These are phyloP conservation scores for Neurospora sp. DNA, from an alignment of 495 filamentous ascomycete genomes.

Conservation along the genomic window DNA sequence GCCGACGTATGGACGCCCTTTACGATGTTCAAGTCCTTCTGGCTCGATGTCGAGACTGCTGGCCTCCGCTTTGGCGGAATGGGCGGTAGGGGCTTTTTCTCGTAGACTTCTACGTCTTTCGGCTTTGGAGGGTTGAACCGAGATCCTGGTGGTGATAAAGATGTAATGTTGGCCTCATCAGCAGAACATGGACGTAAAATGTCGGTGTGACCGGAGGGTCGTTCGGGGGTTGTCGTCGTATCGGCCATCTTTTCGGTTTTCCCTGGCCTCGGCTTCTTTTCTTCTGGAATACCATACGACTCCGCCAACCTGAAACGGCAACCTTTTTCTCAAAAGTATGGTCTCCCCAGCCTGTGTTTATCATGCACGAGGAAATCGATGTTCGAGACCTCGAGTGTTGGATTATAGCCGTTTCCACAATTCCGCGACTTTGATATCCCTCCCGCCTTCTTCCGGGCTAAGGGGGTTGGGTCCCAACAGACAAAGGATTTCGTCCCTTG, in stretches of 20 bases:
- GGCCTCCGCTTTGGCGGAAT: conserved; percentile 10
- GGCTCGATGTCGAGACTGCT: conserved; percentile 11
- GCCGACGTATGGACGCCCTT: conserved; percentile 7
- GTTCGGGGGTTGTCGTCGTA: background rate
- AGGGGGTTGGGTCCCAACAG: background rate
- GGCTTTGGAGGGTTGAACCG: conserved; percentile 6
- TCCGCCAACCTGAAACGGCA: background rate
- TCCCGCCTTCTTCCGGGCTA: background rate
- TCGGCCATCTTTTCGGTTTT: background rate
- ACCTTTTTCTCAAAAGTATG: background rate
- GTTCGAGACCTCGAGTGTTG: background rate
- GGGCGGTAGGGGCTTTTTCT: conserved; percentile 15
- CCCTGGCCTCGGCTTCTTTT: background rate
- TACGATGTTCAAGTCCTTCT: conserved; percentile 11
- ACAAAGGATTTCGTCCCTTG: background rate
- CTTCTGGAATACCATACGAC: background rate
- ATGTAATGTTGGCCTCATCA: background rate
- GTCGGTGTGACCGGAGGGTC: background rate
- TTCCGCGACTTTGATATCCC: background rate
- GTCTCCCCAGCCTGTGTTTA: background rate
- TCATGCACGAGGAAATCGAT: background rate
- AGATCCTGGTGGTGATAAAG: background rate
- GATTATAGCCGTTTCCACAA: background rate
- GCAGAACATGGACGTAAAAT: background rate
- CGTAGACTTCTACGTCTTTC: conserved; percentile 11